Base-by-base conservation (phyloP, 805 yeast genomes). In the Nakazawaea holstii region DNA sequence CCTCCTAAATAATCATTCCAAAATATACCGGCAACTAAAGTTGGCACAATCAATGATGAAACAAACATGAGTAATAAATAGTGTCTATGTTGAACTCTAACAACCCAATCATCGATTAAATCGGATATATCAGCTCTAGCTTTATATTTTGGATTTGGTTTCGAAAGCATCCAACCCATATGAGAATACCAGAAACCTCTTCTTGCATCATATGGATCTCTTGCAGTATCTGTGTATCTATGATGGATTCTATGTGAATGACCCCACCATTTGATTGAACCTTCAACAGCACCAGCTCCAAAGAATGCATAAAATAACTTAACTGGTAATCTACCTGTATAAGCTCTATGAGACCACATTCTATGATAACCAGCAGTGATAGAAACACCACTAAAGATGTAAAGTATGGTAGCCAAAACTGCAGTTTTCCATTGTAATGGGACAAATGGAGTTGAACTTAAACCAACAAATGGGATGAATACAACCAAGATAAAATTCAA, bases 211-310 rank as follows among this genome's bases (percentile, higher is more conserved):
- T 86, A 87, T 45, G 95, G 95, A 65, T 87, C 95, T 71, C 92
- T 79, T 48, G 65, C 60, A 27, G 94, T 87, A 67, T 87, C 95
- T 5, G 94, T 86, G 67, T 84, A 87, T 70, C 95, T 76, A 69
- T 87, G 95, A 65, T 87, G 95, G 48, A 86, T 75, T 76, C 95
- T 78, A 68, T 87, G 95, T 45, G 85, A 76, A 63, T 86, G 94
- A 41, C 84, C 79, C 95, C 95, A 87, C 94, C 94, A 86, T 66
- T 86, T 86, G 64, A 86, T 81, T 37, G 92, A 84, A 54, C 95
- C 95, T 65, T 86, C 90, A 42, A 86, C 81, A 47, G 90, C 80
- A 38, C 90, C 86, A 31, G 92, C 88, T 53, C 95, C 95, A 58
- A 86, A 86, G 27, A 84, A 64, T 6, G 92, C 95, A 60, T 68